phyloP scores from a whole-genome alignment of 305 asterid species.

The Stenogyne calaminthoides region DNA sequence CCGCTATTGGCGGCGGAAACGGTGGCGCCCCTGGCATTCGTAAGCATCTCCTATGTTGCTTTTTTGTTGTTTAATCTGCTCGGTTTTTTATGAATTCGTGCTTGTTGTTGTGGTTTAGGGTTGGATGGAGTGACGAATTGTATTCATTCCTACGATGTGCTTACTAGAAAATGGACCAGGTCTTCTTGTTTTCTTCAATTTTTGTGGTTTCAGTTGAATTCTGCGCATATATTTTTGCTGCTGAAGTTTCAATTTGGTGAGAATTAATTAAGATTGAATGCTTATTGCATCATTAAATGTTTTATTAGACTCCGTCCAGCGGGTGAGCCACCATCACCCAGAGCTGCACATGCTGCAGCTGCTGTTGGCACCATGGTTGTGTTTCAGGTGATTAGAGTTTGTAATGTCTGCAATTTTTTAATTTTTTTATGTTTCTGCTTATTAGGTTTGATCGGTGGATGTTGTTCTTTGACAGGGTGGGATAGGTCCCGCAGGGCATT shows the following conservation, averaged over 20 bases:
- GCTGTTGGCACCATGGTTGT: conserved; percentile 99
- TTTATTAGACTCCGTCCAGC: conserved; percentile 83
- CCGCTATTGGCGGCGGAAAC: conserved; percentile 92
- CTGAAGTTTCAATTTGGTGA: conserved; percentile 27
- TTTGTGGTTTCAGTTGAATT: conserved; percentile 15
- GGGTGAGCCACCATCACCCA: conserved; percentile 98
- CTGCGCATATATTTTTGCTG: conserved; percentile 6
- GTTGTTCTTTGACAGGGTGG: conserved; percentile 74
- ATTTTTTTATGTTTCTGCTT: background rate
- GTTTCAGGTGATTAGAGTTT: conserved; percentile 73
- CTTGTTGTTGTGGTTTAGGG: conserved; percentile 51
- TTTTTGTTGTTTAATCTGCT: background rate
- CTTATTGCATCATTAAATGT: conserved; percentile 24
- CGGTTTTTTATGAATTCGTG: conserved; percentile 2
- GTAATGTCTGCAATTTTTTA: conserved; percentile 16
- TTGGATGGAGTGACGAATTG: conserved; percentile 92
- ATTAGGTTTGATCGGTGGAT: conserved; percentile 10
- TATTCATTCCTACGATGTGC: conserved; percentile 86
- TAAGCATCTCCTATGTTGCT: conserved; percentile 30
- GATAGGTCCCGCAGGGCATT: conserved; percentile 99
- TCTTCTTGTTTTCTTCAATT: background rate
- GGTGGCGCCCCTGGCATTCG: conserved; percentile 90
- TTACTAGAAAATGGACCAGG: conserved; percentile 97
- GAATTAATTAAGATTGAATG: conserved; percentile 26
- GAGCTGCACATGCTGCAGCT: conserved; percentile 99